Evolutionary conservation across 768 basidiomycete genomes (phyloP).

Genomic region (Termitomyces sp.): DNA sequence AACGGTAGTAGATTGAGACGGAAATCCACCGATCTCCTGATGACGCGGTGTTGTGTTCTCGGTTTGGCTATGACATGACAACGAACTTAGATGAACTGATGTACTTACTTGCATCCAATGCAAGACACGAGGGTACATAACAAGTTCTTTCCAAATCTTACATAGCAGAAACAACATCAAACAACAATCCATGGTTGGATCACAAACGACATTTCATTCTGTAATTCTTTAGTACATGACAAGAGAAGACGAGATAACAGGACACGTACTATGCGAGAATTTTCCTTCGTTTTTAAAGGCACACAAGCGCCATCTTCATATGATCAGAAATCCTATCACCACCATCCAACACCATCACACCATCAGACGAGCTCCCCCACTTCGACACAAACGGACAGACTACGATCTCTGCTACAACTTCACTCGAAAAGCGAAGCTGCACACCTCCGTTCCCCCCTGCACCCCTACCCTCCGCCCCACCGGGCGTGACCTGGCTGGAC

Average conservation of each 20-base stretch:
- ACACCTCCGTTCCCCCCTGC: constrained; percentile 6
- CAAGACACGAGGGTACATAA: not conserved
- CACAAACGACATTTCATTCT: not conserved
- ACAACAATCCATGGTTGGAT: constrained; percentile 2
- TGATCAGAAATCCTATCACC: constrained; percentile 5
- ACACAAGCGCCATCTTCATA: constrained; percentile 2
- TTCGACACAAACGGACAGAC: not conserved
- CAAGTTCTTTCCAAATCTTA: not conserved
- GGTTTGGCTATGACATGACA: not conserved
- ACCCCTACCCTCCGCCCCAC: constrained; percentile 50
- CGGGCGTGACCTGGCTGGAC: constrained; percentile 56
- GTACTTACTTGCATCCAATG: not conserved
- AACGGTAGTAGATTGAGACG: not conserved
- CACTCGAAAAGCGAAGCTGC: not conserved
- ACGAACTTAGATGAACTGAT: not conserved
- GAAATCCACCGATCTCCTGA: not conserved
- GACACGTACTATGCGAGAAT: not conserved
- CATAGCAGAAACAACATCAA: constrained; percentile 4
- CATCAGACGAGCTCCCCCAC: constrained; percentile 1
- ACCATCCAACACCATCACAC: not conserved
- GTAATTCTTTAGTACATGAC: not conserved
- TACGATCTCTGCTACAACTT: not conserved
- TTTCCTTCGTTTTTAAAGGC: constrained; percentile 2
- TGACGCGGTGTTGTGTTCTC: not conserved
- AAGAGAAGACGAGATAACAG: not conserved